Evolutionary conservation across 768 basidiomycete species (phyloP), one percentile per base, ranked within the genome.

Genomic region (Boletus eberwhitei): DNA sequence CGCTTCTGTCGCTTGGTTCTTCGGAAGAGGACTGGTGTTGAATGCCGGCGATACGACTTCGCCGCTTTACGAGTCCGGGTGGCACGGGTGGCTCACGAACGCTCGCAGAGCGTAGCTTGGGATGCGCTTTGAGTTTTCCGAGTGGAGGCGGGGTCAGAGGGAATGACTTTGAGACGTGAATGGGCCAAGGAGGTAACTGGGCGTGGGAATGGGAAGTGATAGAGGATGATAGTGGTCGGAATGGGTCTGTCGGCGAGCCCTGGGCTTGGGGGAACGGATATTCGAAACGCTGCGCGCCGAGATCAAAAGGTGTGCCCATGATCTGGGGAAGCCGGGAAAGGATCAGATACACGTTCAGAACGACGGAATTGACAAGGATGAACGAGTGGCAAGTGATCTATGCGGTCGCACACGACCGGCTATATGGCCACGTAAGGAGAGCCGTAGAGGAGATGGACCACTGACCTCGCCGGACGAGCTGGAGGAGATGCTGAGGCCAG

Each of bases 291-390:
- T 55, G 69, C 21, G 69, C 57, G 38, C 69, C 71, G 40, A 69
- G 62, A 63, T 72, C 69, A 50, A 71, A 71, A 9, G 69, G 69
- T 0, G 69, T 71, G 45, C 69, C 60, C 55, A 72, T 65, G 52
- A 71, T 72, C 69, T 71, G 49, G 38, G 32, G 39, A 39, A 45
- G 37, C 26, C 36, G 35, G 39, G 31, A 36, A 48, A 9, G 35
- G 17, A 48, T 48, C 35, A 48, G 46, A 48, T 47, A 24, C 46
- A 36, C 34, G 5, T 2, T 32, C 43, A 44, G 26, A 34, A 46
- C 21, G 16, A 4, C 11, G 8, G 32, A 46, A 11, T 6, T 46
- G 44, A 47, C 46, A 35, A 4, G 46, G 46, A 22, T 11, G 19
- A 19, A 17, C 11, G 47, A 24, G 46, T 41, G 50, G 55, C 21